Evolutionary conservation across 331 rosid species (phyloP).

Genomic region (Prunus yedoensis): DNA sequence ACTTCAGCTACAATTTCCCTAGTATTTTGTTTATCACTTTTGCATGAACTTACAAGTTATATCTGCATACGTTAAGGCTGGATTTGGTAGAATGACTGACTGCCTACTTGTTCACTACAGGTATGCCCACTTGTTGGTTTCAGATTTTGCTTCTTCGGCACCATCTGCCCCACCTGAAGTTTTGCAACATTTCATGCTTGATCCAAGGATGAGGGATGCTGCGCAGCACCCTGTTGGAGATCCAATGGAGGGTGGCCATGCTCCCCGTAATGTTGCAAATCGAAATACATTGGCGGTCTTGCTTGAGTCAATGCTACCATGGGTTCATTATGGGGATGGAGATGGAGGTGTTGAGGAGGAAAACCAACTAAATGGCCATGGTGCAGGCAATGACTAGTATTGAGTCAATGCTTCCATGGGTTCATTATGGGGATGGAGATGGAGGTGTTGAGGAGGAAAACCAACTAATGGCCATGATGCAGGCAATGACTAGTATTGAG

Average conservation of each 20-base stretch:
- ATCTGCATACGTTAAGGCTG: background rate
- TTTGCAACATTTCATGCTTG: constrained; percentile 71
- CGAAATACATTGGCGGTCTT: constrained; percentile 78
- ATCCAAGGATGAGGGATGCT: constrained; percentile 58
- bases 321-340: constrained; percentile 74
- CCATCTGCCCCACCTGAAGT: constrained; percentile 81
- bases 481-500: constrained; percentile 38
- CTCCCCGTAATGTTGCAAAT: constrained; percentile 57
- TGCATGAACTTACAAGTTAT: background rate
- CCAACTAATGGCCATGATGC: constrained; percentile 43
- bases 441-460: constrained; percentile 42
- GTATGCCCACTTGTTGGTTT: constrained; percentile 85
- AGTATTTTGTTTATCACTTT: background rate
- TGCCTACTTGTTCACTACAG: constrained; percentile 37
- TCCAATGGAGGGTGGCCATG: constrained; percentile 50
- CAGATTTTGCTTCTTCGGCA: constrained; percentile 80
- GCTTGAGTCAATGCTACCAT: constrained; percentile 93
- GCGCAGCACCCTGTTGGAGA: constrained; percentile 48
- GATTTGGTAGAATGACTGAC: constrained; percentile 9
- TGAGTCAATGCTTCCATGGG: constrained; percentile 97
- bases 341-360: constrained; percentile 42
- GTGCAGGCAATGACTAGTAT: constrained; percentile 45
- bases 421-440: constrained; percentile 58
- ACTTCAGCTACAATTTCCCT: constrained; percentile 12
- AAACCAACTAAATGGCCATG: constrained; percentile 43